Evolutionary conservation across 2,329 filamentous ascomycete genomes (phyloP).

Genomic region (Sclerotinia borealis): DNA sequence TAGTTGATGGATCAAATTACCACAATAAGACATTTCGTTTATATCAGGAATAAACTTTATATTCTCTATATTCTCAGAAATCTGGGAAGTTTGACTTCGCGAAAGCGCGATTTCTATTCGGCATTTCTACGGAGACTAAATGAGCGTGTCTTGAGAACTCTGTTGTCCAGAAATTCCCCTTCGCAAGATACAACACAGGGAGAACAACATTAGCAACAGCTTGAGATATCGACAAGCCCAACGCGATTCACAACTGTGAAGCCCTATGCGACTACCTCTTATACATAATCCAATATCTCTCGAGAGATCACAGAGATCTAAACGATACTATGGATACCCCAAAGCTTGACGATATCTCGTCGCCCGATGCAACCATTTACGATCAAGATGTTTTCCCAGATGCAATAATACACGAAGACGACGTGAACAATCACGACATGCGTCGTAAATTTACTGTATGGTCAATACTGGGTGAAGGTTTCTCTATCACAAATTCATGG

Average conservation of each 20-base stretch:
- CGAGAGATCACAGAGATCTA: not conserved
- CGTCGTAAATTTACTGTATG: slow-evolving; percentile 10
- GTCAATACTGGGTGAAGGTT: slow-evolving; percentile 11
- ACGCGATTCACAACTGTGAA: not conserved
- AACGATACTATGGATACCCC: not conserved
- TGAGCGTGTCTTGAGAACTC: not conserved
- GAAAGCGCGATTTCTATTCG: not conserved
- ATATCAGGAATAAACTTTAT: not conserved
- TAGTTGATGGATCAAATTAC: not conserved
- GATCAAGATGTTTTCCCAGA: not conserved
- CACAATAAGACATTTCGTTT: slow-evolving; percentile 1
- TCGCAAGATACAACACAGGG: not conserved
- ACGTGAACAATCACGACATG: not conserved
- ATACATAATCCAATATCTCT: not conserved
- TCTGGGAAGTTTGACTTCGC: not conserved
- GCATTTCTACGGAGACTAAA: not conserved
- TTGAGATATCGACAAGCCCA: not conserved
- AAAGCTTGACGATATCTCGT: not conserved
- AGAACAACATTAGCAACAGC: not conserved
- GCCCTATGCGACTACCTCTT: not conserved
- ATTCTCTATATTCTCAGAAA: not conserved
- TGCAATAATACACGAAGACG: not conserved
- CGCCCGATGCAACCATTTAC: not conserved
- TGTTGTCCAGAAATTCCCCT: not conserved
- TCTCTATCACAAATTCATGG: slow-evolving; percentile 11